A percentile compares a stretch with the other conserved stretches of the same genome.
Conservation (phyloP, 2,329 filamentous ascomycete genomes). For the Fusarium sp. region DNA sequence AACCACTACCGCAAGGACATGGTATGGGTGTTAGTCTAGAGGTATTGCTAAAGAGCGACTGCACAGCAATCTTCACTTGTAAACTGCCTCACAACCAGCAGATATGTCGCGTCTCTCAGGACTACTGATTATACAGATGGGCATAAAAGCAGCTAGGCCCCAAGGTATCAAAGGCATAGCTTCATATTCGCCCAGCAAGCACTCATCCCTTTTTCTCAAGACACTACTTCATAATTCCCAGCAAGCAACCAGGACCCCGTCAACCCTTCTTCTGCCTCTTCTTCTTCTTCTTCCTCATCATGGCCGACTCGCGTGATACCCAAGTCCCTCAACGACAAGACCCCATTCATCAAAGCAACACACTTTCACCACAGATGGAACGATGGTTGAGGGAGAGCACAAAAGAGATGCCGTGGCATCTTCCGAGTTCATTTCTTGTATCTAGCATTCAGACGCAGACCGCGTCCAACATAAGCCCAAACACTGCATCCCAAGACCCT, state of each 20-base stretch:
- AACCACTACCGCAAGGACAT: too few relatives aligned
- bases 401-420: slow-evolving; percentile 14
- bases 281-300: not conserved
- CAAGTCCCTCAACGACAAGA: not conserved
- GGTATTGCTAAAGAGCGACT: too few relatives aligned
- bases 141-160: too few relatives aligned
- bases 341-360: not conserved
- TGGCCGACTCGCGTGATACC: rapidly evolving
- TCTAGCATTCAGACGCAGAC: not conserved
- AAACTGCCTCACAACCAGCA: too few relatives aligned
- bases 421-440: not conserved
- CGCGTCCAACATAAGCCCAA: rapidly evolving
- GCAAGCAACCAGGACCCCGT: not conserved
- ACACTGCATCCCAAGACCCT: not conserved
- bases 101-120: too few relatives aligned
- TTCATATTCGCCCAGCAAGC: too few relatives aligned
- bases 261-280: not conserved
- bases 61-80: too few relatives aligned
- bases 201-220: not conserved
- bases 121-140: too few relatives aligned
- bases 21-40: too few relatives aligned
- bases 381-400: slow-evolving; percentile 13
- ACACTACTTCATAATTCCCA: too few relatives aligned
- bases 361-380: not conserved
- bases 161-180: too few relatives aligned